phyloP scores from a whole-genome alignment of 495 filamentous ascomycete species.

The Daldinia bambusicola region DNA sequence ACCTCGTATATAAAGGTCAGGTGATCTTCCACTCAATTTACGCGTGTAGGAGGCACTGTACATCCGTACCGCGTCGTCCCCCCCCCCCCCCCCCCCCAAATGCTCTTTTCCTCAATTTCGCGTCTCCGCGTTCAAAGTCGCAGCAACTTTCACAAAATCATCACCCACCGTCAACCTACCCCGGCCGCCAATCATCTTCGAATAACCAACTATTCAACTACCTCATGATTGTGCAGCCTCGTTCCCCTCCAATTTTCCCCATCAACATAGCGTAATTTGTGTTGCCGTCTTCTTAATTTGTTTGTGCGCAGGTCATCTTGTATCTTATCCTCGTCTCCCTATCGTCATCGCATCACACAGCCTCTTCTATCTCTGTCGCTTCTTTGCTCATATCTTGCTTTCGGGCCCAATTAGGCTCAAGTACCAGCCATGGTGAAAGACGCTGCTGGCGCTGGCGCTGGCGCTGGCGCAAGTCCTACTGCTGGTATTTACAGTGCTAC shows the following conservation, averaged over 20 bases:
- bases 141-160: constrained; percentile 4
- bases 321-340: no score
- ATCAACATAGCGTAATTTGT: constrained; percentile 1
- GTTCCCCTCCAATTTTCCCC: neutral
- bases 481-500: constrained; percentile 83
- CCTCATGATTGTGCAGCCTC: neutral
- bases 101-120: constrained; percentile 24
- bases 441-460: constrained; percentile 5
- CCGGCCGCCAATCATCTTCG: constrained; percentile 25
- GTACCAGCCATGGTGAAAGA: constrained; percentile 54
- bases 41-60: constrained; percentile 14
- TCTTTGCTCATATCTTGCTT: neutral
- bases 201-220: constrained; percentile 18
- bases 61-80: constrained; percentile 31
- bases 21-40: constrained; percentile 25
- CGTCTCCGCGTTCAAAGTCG: constrained; percentile 32
- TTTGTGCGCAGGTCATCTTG: neutral
- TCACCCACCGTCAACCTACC: constrained; percentile 10
- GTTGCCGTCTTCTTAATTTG: neutral
- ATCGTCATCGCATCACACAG: neutral
- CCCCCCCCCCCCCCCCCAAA: neutral
- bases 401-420: constrained; percentile 12
- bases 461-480: neutral
- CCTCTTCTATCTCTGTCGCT: neutral
- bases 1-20: neutral